Conservation (phyloP, 805 yeast species). For the Wickerhamomyces chambardii region DNA sequence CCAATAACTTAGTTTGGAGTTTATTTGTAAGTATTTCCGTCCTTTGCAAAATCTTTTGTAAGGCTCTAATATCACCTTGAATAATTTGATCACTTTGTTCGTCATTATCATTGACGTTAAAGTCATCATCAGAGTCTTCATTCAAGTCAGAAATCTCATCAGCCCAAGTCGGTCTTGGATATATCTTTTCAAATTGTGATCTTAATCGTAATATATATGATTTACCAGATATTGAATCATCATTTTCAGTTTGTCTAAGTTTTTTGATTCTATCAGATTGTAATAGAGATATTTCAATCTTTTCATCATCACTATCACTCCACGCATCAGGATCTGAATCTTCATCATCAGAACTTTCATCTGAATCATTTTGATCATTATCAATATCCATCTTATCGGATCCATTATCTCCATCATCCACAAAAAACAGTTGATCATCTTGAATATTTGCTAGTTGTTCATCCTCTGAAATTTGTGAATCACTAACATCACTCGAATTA, state of each 20-base stretch:
- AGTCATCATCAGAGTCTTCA: constrained; percentile 20
- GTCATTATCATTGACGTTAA: constrained; percentile 18
- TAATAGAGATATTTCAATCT: constrained; percentile 47
- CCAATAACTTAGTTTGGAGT: constrained; percentile 43
- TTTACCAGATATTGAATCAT: constrained; percentile 43
- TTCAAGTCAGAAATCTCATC: constrained; percentile 22
- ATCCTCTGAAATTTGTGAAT: constrained; percentile 18
- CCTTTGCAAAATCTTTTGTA: constrained; percentile 26
- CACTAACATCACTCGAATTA: constrained; percentile 23
- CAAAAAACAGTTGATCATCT: constrained; percentile 44
- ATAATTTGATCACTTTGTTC: constrained; percentile 19
- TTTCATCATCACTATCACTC: constrained; percentile 90
- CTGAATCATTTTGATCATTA: constrained; percentile 22
- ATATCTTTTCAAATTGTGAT: constrained; percentile 60
- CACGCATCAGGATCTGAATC: constrained; percentile 45
- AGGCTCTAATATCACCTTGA: constrained; percentile 31
- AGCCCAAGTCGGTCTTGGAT: constrained; percentile 87
- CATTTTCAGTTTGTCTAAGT: constrained; percentile 53
- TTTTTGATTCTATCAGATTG: constrained; percentile 57
- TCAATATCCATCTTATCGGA: constrained; percentile 13
- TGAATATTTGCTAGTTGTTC: constrained; percentile 24
- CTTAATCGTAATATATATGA: constrained; percentile 58
- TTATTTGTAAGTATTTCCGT: constrained; percentile 30
- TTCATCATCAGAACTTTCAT: constrained; percentile 22
- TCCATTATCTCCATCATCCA: constrained; percentile 35